Evolutionary conservation across 2,329 filamentous ascomycete species (phyloP).

Genomic region (Tolypocladium capitatum): DNA sequence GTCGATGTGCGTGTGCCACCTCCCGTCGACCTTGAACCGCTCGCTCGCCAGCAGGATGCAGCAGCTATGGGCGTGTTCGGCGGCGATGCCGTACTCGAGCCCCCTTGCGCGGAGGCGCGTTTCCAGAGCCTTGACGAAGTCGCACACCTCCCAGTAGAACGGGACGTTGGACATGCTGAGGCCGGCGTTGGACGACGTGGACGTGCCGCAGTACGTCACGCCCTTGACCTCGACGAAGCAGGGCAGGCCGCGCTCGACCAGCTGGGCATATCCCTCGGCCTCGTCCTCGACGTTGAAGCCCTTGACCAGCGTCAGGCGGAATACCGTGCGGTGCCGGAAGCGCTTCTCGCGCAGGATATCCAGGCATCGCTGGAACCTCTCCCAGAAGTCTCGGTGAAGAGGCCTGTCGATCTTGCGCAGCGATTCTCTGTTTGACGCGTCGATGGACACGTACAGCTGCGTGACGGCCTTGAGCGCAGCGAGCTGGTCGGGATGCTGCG

Average conservation of each 20-base stretch:
- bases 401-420: constrained; percentile 82
- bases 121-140: constrained; percentile 68
- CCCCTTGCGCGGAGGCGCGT: constrained; percentile 54
- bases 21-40: constrained; percentile 61
- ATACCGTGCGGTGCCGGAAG: constrained; percentile 81
- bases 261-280: constrained; percentile 74
- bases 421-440: constrained; percentile 80
- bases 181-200: constrained; percentile 69
- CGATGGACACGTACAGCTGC: constrained; percentile 92
- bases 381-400: constrained; percentile 93
- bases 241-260: constrained; percentile 74
- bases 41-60: constrained; percentile 78
- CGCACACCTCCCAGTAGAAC: constrained; percentile 80
- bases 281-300: constrained; percentile 97
- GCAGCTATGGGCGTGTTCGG: constrained; percentile 91
- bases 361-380: constrained; percentile 81
- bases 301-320: constrained; percentile 89
- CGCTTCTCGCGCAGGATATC: constrained; percentile 78
- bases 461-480: constrained; percentile 73
- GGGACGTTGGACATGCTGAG: constrained; percentile 96
- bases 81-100: constrained; percentile 77
- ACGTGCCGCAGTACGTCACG: constrained; percentile 91
- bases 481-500: constrained; percentile 87
- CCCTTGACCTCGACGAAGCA: constrained; percentile 95
- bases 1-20: constrained; percentile 87